Base-by-base conservation (phyloP, 1,284 basidiomycete species). In the Calocybe gambosa region DNA sequence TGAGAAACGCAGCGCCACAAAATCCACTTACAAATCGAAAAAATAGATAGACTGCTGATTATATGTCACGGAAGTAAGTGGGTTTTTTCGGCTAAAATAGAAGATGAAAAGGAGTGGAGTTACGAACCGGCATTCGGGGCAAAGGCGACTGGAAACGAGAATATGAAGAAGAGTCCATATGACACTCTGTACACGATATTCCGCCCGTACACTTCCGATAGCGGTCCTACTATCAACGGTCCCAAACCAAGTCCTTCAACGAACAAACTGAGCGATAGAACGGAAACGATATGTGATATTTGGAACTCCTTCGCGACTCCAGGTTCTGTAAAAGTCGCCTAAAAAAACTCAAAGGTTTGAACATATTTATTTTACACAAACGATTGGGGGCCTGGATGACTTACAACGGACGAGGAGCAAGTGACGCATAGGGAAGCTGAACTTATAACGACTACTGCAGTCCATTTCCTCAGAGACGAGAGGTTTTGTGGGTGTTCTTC, bases 11-110 rank as follows among this genome's bases (percentile, higher is more conserved):
- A 0, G 84, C 70, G 0, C 88, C 77, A 48, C 73, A 78, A 43
- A 85, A 75, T 0, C 89, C 89, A 23, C 77, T 77, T 16, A 87
- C 54, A 59, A 86, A 87, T 3, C 86, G 78, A 55, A 88, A 88
- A 8, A 84, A 68, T 7, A 89, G 66, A 54, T 77, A 77, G 0
- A 82, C 74, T 8, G 67, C 78, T 68, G 29, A 66, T 41, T 62
- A 51, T 38, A 56, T 15, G 45, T 46, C 20, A 28, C 18, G 25
- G 37, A 26, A 28, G 23, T 34, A 1, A 46, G 45, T 28, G 23
- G 41, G n/a, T n/a, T n/a, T 31, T 19, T 15, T 12, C 38, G 15
- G 12, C 2, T n/a, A 26, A 46, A 25, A n/a, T n/a, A 3, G 29
- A 3, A 37, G 10, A 13, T 8, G 15, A 37, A 37, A 4, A 8